Evolutionary conservation across 164 flowering plant species (phyloP), one percentile per base, ranked within the genome.

Genomic region (Berberis thunbergii): DNA sequence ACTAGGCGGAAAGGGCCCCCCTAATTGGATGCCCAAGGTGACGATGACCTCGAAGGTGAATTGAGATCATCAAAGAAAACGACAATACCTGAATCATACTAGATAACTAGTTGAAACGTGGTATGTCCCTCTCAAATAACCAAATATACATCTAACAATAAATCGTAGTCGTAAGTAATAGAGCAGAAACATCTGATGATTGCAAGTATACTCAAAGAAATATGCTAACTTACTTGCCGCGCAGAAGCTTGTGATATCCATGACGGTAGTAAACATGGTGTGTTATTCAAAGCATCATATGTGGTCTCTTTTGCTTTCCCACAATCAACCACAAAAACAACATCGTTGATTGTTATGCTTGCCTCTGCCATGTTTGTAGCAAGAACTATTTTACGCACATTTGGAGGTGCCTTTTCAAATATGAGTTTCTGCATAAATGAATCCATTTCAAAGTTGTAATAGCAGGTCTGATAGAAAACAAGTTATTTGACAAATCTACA

Each of bases 311-410:
- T 95, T 6, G 99, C 99, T 81, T 95, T 95, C 57, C 99, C 99
- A 78, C 99, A 91, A 72, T 95, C 99, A 73, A 95, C 91, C 54
- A 95, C 97, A 73, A 91, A 95, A 63, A 91, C 99, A 54, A 91
- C 61, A 66, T 95, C 99, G 78, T 95, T 95, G 73, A 95, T 87
- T 54, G 99, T 95, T 64, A 95, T 95, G 77, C 99, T 95, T 57
- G 99, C 99, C 74, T 95, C 99, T 45, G 99, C 99, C 99, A 95
- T 95, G 74, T 95, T 95, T 60, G 99, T 95, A 3, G 99, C 97
- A 67, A 95, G 91, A 73, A 95, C 86, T 65, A 95, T 81, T 78
- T 95, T 95, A 50, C 99, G 91, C 13, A 89, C 70, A 81, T 91
- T 91, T 3, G 86, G 89, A 46, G 96, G 96, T 44, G 99, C 77